phyloP scores from a whole-genome alignment of 306 rosid genomes.

The Sicyos edulis region DNA sequence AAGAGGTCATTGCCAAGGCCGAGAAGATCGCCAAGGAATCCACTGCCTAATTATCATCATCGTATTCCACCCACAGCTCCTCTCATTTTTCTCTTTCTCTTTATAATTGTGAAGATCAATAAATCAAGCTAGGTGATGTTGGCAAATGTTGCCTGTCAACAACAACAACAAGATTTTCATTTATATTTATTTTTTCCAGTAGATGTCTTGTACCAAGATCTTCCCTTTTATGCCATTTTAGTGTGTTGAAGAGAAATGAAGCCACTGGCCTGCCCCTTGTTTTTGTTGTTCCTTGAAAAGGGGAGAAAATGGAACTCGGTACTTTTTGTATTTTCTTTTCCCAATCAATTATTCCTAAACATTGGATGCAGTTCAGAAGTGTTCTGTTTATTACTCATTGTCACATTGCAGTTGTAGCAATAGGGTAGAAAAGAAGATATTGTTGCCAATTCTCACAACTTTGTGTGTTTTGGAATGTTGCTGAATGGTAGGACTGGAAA shows the following conservation, averaged over 20 bases:
- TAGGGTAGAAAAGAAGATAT: neutral
- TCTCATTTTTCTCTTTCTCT: conserved; percentile 25
- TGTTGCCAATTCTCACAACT: neutral
- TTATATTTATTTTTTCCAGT: conserved; percentile 28
- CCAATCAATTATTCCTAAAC: conserved; percentile 1
- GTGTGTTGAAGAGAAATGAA: conserved; percentile 41
- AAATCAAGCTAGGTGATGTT: conserved; percentile 56
- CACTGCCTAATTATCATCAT: conserved; percentile 29
- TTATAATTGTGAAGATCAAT: conserved; percentile 58
- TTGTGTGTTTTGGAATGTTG: neutral
- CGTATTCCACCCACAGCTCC: neutral
- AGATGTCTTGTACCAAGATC: conserved; percentile 34
- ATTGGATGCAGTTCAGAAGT: too few species aligned
- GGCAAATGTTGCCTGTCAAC: conserved; percentile 48
- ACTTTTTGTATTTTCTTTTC: too few species aligned
- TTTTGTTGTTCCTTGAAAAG: conserved; percentile 41
- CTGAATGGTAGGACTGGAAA: neutral
- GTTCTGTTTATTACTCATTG: too few species aligned
- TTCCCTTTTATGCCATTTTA: conserved; percentile 42
- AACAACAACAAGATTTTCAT: conserved; percentile 41
- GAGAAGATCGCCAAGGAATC: conserved; percentile 90
- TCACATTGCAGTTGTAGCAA: too few species aligned
- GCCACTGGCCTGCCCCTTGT: conserved; percentile 29
- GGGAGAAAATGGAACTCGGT: conserved; percentile 26
- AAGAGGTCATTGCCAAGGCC: conserved; percentile 88